These are phyloP conservation scores for Gaillardinia entomophila DNA, from an alignment of 805 yeast genomes.

Conservation along the genomic window DNA sequence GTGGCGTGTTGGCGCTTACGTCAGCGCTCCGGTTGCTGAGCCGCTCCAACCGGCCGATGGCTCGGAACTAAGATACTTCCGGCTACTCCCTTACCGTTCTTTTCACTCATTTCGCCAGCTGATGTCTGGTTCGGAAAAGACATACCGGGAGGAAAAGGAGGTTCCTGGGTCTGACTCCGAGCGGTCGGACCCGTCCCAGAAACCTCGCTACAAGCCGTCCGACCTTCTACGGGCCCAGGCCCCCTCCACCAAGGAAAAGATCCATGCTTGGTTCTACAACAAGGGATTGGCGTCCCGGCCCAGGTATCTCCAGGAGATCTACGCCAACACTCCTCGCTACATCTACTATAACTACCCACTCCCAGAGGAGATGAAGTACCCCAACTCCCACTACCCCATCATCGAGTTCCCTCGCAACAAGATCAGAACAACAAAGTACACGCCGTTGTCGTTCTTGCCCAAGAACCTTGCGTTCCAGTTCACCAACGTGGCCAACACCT, in stretches of 20 bases:
- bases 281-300: constrained; percentile 24
- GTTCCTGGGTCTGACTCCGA: too few species aligned
- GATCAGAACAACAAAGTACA: constrained; percentile 58
- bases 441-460: constrained; percentile 53
- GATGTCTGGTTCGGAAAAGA: too few species aligned
- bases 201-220: neutral
- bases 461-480: constrained; percentile 51
- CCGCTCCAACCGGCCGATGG: too few species aligned
- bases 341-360: constrained; percentile 46
- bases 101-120: too few species aligned
- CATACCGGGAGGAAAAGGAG: too few species aligned
- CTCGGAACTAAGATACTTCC: too few species aligned
- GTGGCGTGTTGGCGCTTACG: too few species aligned
- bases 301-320: constrained; percentile 29
- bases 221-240: constrained; percentile 6
- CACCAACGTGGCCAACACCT: constrained; percentile 54
- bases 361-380: constrained; percentile 37
- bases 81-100: too few species aligned
- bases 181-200: neutral
- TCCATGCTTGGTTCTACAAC: constrained; percentile 11
- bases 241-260: constrained; percentile 5
- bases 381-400: constrained; percentile 24
- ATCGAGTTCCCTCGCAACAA: constrained; percentile 47
- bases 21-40: too few species aligned
- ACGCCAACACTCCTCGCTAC: constrained; percentile 32